phyloP scores from a whole-genome alignment of 106 monocot genomes.

The Dendrobium chrysotoxum region DNA sequence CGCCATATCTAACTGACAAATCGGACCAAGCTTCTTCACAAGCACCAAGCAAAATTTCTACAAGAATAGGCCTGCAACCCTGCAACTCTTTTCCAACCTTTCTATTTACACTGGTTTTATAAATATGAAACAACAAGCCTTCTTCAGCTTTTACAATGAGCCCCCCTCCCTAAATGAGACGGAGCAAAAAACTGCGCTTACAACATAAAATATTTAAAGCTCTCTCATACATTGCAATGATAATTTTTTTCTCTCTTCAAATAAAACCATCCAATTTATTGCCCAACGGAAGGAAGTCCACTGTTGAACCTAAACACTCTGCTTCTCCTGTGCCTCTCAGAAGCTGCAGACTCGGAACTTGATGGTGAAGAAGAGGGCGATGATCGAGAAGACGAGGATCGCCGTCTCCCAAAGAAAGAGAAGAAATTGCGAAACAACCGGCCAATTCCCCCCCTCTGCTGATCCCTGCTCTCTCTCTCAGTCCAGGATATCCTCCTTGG shows the following conservation, averaged over 20 bases:
- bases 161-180: neutral
- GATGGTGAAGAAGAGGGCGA: neutral
- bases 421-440: conserved; percentile 34
- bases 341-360: neutral
- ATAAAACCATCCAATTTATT: neutral
- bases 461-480: conserved; percentile 20
- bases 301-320: neutral
- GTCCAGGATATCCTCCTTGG: conserved; percentile 47
- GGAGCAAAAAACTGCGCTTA: neutral
- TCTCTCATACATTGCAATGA: neutral
- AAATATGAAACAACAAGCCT: neutral
- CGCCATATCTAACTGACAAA: neutral
- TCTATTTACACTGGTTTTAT: conserved; percentile 5
- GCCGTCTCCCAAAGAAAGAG: conserved; percentile 27
- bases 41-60: neutral
- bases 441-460: conserved; percentile 27
- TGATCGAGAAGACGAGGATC: conserved; percentile 3
- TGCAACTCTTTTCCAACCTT: neutral
- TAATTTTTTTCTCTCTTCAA: neutral
- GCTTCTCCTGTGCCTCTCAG: neutral
- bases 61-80: neutral
- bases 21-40: neutral
- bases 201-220: neutral
- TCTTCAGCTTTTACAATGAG: conserved; percentile 3
- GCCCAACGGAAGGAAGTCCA: neutral